Evolutionary conservation across 495 filamentous ascomycete species (phyloP).

Genomic region (Annulohypoxylon moriforme): DNA sequence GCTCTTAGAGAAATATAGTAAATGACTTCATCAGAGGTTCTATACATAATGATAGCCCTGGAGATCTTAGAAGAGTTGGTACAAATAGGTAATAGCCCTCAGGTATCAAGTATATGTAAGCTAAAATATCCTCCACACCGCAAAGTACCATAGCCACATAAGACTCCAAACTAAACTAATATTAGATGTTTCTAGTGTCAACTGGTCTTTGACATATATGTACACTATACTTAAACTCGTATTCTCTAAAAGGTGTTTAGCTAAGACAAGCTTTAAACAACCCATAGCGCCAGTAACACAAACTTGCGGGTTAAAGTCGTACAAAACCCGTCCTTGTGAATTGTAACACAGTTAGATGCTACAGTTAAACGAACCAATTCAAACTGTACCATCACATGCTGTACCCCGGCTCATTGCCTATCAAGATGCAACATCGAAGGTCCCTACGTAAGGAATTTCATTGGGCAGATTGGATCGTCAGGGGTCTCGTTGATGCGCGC

Average conservation of each 20-base stretch:
- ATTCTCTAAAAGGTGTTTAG: not conserved
- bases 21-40: not conserved
- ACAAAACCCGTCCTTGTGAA: not conserved
- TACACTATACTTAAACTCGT: not conserved
- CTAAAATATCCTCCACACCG: not conserved
- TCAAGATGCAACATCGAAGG: slow-evolving; percentile 8
- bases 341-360: not conserved
- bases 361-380: not conserved
- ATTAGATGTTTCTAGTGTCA: not conserved
- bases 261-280: not conserved
- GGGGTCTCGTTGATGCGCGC: slow-evolving; percentile 32
- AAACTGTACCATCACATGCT: slow-evolving; percentile 3
- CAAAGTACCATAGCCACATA: not conserved
- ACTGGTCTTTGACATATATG: not conserved
- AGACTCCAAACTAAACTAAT: not conserved
- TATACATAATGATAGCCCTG: not conserved
- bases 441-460: slow-evolving; percentile 9
- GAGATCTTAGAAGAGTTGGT: not conserved
- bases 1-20: not conserved
- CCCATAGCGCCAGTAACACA: not conserved
- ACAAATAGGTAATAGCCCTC: not conserved
- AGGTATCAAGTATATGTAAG: too few relatives aligned
- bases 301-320: not conserved
- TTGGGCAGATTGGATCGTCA: slow-evolving; percentile 38
- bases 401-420: slow-evolving; percentile 15